These are phyloP conservation scores for Rhodamnia rubescens DNA, from an alignment of 345 rosid species.

Conservation along the genomic window DNA sequence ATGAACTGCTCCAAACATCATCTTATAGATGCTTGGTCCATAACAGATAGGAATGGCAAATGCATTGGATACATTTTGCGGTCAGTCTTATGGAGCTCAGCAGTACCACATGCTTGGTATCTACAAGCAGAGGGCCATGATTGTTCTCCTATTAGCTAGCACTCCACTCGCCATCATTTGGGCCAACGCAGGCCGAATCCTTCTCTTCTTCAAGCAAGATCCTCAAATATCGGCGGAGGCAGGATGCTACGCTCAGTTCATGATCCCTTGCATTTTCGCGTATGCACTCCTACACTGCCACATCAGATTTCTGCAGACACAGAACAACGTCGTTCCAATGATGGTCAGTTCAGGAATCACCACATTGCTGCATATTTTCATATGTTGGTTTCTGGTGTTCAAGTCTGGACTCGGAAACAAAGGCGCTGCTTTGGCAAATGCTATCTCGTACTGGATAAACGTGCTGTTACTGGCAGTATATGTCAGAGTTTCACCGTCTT, in stretches of 20 bases:
- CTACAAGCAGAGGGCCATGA: constrained; percentile 15
- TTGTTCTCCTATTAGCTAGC: constrained; percentile 11
- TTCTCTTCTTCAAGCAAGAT: neutral
- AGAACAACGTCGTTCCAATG: constrained; percentile 37
- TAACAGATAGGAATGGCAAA: constrained; percentile 14
- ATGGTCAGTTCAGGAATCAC: constrained; percentile 31
- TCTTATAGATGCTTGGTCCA: neutral
- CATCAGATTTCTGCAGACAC: constrained; percentile 33
- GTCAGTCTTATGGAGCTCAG: neutral
- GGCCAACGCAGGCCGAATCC: neutral
- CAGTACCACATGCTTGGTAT: constrained; percentile 13
- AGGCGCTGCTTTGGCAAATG: constrained; percentile 41
- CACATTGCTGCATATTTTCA: constrained; percentile 21
- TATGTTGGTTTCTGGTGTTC: constrained; percentile 37
- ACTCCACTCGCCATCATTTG: constrained; percentile 4
- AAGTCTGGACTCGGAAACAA: constrained; percentile 29
- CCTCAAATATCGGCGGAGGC: neutral
- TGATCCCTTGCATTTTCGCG: neutral
- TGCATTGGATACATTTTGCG: neutral
- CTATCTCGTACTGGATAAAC: constrained; percentile 3
- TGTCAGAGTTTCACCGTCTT: neutral
- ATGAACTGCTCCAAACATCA: neutral
- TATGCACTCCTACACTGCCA: neutral
- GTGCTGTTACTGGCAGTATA: neutral
- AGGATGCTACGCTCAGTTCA: neutral